phyloP scores from a whole-genome alignment of 345 rosid species.

The Arabis alpina region DNA sequence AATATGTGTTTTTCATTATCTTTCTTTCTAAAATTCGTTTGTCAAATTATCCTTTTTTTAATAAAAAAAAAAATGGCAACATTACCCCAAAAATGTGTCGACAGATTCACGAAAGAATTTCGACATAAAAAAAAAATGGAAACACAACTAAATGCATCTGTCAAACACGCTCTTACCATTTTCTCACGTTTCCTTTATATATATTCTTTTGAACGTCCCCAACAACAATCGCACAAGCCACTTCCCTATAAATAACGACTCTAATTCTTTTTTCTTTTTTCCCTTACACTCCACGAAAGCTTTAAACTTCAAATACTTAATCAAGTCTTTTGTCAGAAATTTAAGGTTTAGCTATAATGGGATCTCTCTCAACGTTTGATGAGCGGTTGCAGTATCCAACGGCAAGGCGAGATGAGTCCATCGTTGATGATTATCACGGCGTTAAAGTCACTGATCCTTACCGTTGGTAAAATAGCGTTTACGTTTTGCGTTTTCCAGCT shows the following conservation, averaged over 20 bases:
- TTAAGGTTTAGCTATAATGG: conserved; percentile 47
- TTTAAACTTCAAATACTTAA: not conserved
- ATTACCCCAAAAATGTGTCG: conserved; percentile 47
- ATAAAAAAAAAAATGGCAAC: conserved; percentile 43
- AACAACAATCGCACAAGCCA: conserved; percentile 27
- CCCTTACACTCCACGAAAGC: conserved; percentile 10
- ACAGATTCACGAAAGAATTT: conserved; percentile 39
- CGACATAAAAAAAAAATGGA: not conserved
- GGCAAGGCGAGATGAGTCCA: conserved; percentile 72
- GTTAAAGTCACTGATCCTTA: conserved; percentile 78
- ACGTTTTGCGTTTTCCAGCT: conserved; percentile 17
- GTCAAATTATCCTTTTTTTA: no score
- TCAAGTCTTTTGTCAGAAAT: not conserved
- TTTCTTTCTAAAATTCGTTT: no score
- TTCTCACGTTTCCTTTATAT: conserved; percentile 31
- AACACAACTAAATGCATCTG: conserved; percentile 21
- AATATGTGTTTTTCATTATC: no score
- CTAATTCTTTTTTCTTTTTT: not conserved
- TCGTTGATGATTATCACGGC: conserved; percentile 80
- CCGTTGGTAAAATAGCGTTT: conserved; percentile 63
- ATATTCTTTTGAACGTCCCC: not conserved
- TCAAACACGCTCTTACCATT: conserved; percentile 30
- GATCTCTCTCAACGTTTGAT: conserved; percentile 53
- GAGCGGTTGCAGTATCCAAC: conserved; percentile 56
- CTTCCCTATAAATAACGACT: conserved; percentile 26